Conservation (phyloP, 768 basidiomycete species). For the Pleurotus ostreatus region DNA sequence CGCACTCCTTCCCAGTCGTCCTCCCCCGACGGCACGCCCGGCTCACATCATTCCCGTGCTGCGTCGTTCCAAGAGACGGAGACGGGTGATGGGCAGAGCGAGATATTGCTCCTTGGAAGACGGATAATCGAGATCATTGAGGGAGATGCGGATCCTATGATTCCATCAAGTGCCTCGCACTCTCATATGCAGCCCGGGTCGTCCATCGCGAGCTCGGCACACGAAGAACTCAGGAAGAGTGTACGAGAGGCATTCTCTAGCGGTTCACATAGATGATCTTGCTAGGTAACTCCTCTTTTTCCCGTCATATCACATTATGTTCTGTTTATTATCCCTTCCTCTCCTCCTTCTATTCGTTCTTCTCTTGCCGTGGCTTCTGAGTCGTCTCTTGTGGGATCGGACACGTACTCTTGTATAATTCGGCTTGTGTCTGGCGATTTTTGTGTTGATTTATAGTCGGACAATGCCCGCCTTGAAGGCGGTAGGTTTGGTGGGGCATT, state of each 20-base stretch:
- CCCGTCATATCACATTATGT: conserved; percentile 13
- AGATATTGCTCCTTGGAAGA: conserved; percentile 82
- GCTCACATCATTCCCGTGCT: conserved; percentile 60
- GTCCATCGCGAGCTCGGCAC: conserved; percentile 56
- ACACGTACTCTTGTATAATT: not conserved
- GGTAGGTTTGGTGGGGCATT: no score
- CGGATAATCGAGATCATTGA: conserved; percentile 89
- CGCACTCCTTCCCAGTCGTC: conserved; percentile 67
- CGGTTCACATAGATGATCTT: conserved; percentile 48
- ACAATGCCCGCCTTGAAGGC: no score
- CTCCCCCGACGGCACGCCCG: conserved; percentile 65
- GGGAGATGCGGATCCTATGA: conserved; percentile 56
- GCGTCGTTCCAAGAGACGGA: conserved; percentile 83
- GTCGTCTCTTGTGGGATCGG: not conserved
- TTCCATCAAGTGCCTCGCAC: conserved; percentile 56
- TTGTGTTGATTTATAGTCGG: no score
- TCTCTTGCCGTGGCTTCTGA: not conserved
- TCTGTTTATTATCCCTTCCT: conserved; percentile 9
- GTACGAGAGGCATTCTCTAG: conserved; percentile 80
- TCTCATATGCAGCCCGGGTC: conserved; percentile 71
- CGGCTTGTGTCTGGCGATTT: not conserved
- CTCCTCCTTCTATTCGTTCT: not conserved
- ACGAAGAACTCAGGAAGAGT: conserved; percentile 77
- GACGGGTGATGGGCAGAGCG: conserved; percentile 83
- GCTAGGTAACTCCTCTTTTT: conserved; percentile 4